phyloP scores from a whole-genome alignment of 441 rosid species.

The Euphorbia corollata region DNA sequence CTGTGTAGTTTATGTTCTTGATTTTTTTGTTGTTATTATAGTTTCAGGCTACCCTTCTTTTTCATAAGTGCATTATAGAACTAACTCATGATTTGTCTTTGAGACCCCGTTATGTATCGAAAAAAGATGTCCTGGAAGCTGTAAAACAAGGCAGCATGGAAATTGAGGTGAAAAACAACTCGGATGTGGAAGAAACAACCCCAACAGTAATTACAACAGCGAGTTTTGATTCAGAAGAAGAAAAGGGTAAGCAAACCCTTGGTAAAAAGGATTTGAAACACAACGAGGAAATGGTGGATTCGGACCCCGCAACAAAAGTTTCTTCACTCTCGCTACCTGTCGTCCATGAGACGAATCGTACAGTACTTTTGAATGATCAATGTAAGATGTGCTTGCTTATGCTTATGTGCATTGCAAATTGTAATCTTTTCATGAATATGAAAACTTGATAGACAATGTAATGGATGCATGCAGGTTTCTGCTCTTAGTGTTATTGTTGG shows the following conservation, averaged over 20 bases:
- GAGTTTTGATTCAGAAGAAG: slow-evolving; percentile 14
- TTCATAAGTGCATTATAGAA: not conserved
- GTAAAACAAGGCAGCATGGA: slow-evolving; percentile 15
- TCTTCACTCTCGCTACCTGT: slow-evolving; percentile 14
- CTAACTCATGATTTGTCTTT: not conserved
- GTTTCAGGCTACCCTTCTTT: too few species aligned
- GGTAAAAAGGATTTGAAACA: slow-evolving; percentile 16
- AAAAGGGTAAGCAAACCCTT: slow-evolving; percentile 13
- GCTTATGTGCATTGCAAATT: not conserved
- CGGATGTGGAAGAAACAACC: slow-evolving; percentile 15
- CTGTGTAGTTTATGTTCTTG: too few species aligned
- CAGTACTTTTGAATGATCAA: slow-evolving; percentile 17
- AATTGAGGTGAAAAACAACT: slow-evolving; percentile 18
- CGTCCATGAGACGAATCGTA: slow-evolving; percentile 18
- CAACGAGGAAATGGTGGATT: slow-evolving; percentile 15
- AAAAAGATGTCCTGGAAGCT: slow-evolving; percentile 12
- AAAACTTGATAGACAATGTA: not conserved
- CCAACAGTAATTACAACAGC: slow-evolving; percentile 13
- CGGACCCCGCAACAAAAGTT: slow-evolving; percentile 12
- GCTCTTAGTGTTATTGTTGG: not conserved
- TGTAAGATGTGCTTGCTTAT: slow-evolving; percentile 18
- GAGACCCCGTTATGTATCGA: slow-evolving; percentile 2
- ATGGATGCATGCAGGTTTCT: not conserved
- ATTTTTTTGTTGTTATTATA: too few species aligned
- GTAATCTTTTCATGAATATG: not conserved